Percentiles rank a stretch among this genome's conserved stretches.
Evolutionary conservation across 2,329 filamentous ascomycete genomes (phyloP).

Genomic region (Aureobasidium sp.): DNA sequence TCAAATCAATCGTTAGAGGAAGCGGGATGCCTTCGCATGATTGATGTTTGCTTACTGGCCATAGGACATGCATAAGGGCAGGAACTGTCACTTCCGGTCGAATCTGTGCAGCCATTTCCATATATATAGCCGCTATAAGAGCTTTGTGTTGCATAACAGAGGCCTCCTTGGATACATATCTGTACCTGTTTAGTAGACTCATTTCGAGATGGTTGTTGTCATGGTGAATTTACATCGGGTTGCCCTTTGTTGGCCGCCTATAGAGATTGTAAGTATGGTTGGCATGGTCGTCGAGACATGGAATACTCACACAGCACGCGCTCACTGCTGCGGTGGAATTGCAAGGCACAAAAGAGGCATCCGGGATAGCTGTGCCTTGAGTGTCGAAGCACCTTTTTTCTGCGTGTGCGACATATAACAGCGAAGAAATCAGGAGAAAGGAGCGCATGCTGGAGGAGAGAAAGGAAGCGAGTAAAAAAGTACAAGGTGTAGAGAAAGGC

Average conservation of each 20-base stretch:
- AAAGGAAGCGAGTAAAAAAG: background rate
- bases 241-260: background rate
- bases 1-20: background rate
- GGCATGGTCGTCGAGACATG: background rate
- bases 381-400: background rate
- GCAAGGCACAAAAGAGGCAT: background rate
- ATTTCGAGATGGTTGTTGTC: too few relatives aligned
- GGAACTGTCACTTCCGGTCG: background rate
- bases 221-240: background rate
- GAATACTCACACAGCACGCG: background rate
- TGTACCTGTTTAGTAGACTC: background rate
- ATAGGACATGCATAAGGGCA: background rate
- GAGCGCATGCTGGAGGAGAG: background rate
- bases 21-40: fast-evolving
- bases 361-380: background rate
- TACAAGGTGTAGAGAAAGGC: background rate
- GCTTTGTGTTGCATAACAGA: background rate
- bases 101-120: slow-evolving; percentile 5
- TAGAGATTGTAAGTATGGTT: background rate
- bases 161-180: slow-evolving; percentile 3
- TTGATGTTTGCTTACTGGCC: background rate
- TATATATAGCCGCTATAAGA: slow-evolving; percentile 5
- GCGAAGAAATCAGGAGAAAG: background rate
- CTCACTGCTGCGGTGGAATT: background rate
- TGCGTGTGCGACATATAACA: background rate